These are phyloP conservation scores for Aspergillus indologenus DNA, from an alignment of 495 filamentous ascomycete species.

Conservation along the genomic window DNA sequence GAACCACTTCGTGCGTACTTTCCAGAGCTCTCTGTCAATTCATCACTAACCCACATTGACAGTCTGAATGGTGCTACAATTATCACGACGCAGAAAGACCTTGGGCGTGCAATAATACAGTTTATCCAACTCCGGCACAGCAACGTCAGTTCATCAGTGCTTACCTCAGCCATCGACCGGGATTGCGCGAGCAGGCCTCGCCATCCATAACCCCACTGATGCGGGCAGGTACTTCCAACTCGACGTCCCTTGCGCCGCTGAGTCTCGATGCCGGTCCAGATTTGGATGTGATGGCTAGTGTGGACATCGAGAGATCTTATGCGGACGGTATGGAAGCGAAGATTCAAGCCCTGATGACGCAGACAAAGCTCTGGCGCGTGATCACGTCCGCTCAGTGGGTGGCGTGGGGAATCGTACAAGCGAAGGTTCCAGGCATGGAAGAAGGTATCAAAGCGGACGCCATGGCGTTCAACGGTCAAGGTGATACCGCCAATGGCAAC, in stretches of 20 bases:
- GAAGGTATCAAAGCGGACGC: constrained; percentile 29
- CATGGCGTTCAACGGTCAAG: constrained; percentile 5
- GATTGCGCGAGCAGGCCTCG: constrained; percentile 52
- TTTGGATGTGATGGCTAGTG: constrained; percentile 15
- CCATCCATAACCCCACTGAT: constrained; percentile 50
- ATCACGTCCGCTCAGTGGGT: constrained; percentile 90
- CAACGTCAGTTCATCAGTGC: constrained; percentile 80
- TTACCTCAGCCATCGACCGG: constrained; percentile 78
- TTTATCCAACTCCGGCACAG: constrained; percentile 76
- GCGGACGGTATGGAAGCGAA: constrained; percentile 61
- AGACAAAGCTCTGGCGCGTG: constrained; percentile 79
- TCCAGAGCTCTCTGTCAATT: background rate
- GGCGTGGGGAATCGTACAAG: constrained; percentile 94
- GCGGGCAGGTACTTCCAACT: constrained; percentile 30
- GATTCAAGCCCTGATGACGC: constrained; percentile 65
- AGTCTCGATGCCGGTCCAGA: constrained; percentile 34
- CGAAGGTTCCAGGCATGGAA: constrained; percentile 68
- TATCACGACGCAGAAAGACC: constrained; percentile 71
- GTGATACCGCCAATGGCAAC: constrained; percentile 13
- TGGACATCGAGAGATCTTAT: constrained; percentile 54
- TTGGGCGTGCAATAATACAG: constrained; percentile 61
- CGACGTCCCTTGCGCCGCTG: constrained; percentile 32
- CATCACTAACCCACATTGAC: background rate
- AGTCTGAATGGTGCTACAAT: constrained; percentile 96
- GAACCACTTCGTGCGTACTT: constrained; percentile 79